Percentiles rank a stretch among this genome's conserved stretches.
Evolutionary conservation across 257 asterid genomes (phyloP).

Genomic region (Salvia hispanica): DNA sequence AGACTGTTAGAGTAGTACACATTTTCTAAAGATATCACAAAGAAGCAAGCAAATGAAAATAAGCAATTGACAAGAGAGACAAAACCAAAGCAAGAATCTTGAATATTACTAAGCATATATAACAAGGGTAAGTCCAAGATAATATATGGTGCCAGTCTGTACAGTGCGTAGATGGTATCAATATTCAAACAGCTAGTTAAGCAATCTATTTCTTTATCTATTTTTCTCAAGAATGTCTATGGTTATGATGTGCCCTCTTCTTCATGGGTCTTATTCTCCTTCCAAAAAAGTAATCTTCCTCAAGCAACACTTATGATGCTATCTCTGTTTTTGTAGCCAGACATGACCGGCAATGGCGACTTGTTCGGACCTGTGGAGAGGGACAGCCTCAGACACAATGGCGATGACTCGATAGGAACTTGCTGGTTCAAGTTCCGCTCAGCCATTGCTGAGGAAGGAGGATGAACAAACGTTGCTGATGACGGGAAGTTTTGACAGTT

Average conservation of each 20-base stretch:
- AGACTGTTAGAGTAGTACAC: too few species aligned
- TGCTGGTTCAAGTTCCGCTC: conserved; percentile 48
- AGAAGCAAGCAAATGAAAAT: conserved; percentile 6
- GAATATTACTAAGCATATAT: conserved; percentile 27
- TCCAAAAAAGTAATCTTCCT: conserved; percentile 21
- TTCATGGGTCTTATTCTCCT: conserved; percentile 15
- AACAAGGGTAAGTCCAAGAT: conserved; percentile 39
- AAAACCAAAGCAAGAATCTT: conserved; percentile 27
- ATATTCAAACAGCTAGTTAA: conserved; percentile 35
- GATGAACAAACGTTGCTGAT: conserved; percentile 36
- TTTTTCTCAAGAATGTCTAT: conserved; percentile 24
- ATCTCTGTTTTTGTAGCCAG: conserved; percentile 52
- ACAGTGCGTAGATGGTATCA: conserved; percentile 41
- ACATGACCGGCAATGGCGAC: conserved; percentile 30
- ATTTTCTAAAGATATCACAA: not conserved
- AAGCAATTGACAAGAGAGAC: conserved; percentile 22
- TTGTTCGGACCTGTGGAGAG: conserved; percentile 48
- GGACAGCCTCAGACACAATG: conserved; percentile 60
- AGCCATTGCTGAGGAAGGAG: conserved; percentile 35
- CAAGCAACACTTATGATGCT: conserved; percentile 52
- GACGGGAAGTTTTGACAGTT: conserved; percentile 35
- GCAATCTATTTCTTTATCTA: conserved; percentile 31
- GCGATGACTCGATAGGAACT: conserved; percentile 37
- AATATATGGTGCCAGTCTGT: conserved; percentile 48
- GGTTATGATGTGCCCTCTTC: conserved; percentile 15